Conservation (phyloP, 257 asterid species). For the Solanum bukasovii region DNA sequence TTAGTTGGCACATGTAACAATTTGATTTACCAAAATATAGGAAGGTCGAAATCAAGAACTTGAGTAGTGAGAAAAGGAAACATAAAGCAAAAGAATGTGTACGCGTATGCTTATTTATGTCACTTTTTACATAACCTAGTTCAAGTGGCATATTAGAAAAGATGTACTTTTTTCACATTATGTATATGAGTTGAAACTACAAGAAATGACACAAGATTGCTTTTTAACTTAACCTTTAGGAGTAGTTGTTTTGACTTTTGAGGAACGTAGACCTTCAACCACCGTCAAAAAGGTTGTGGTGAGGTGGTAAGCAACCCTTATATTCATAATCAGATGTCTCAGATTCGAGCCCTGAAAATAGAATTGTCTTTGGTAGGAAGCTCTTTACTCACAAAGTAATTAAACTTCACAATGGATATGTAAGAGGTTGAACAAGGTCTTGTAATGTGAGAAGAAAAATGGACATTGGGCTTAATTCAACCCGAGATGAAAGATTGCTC, state of each 20-base stretch:
- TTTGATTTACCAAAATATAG: neutral
- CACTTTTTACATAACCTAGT: neutral
- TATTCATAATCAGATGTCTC: neutral
- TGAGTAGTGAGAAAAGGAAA: neutral
- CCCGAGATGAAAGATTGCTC: neutral
- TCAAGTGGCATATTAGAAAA: neutral
- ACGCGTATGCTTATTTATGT: neutral
- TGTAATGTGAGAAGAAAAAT: neutral
- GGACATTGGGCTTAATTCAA: neutral
- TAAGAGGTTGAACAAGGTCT: neutral
- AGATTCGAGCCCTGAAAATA: neutral
- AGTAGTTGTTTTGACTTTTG: neutral
- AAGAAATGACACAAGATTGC: neutral
- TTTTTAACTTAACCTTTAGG: neutral
- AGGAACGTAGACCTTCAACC: neutral
- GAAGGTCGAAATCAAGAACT: neutral
- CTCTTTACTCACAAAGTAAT: neutral
- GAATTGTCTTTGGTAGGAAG: too few species aligned
- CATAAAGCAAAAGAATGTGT: neutral
- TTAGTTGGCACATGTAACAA: neutral
- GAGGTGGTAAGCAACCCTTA: neutral
- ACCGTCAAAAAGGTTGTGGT: neutral
- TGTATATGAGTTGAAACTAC: constrained; percentile 6
- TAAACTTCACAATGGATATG: neutral
- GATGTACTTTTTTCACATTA: constrained; percentile 18